Evolutionary conservation across 2,329 filamentous ascomycete genomes (phyloP).

Genomic region (Lachnellula suecica): DNA sequence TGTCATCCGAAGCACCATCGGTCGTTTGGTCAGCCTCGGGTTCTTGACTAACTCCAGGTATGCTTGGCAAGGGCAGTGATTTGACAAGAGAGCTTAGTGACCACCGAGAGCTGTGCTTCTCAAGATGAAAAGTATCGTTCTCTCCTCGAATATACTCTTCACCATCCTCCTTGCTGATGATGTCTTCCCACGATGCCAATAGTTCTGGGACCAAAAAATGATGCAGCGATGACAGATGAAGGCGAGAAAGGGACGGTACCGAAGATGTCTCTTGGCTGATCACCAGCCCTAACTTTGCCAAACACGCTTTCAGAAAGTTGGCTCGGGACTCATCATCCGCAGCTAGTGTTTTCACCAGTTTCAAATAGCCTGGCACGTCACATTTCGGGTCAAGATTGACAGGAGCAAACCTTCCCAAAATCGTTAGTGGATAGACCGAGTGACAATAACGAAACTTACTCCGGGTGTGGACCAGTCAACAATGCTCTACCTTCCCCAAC

Average conservation of each 20-base stretch:
- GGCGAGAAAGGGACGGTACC: slow-evolving; percentile 75
- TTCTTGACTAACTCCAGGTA: slow-evolving; percentile 13
- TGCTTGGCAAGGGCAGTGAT: slow-evolving; percentile 40
- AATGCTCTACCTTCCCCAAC: slow-evolving; percentile 78
- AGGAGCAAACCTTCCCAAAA: slow-evolving; percentile 69
- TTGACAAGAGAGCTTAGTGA: slow-evolving; percentile 54
- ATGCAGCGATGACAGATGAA: slow-evolving; percentile 76
- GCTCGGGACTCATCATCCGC: slow-evolving; percentile 69
- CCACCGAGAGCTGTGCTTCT: slow-evolving; percentile 64
- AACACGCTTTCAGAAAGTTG: slow-evolving; percentile 75
- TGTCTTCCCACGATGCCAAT: slow-evolving; percentile 63
- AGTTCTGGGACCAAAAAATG: slow-evolving; percentile 66
- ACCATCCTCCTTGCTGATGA: slow-evolving; percentile 63
- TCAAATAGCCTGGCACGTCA: slow-evolving; percentile 66
- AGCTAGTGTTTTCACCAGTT: slow-evolving; percentile 66
- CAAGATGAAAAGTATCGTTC: slow-evolving; percentile 78
- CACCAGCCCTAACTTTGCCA: slow-evolving; percentile 79
- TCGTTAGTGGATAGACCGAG: slow-evolving; percentile 16
- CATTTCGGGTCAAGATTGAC: slow-evolving; percentile 71
- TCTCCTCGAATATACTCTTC: slow-evolving; percentile 76
- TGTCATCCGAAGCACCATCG: slow-evolving; percentile 44
- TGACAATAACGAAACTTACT: slow-evolving; percentile 54
- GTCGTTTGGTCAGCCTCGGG: slow-evolving; percentile 35
- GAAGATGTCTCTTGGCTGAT: slow-evolving; percentile 67
- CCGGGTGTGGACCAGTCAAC: slow-evolving; percentile 86